These are phyloP conservation scores for Avena insularis DNA, from an alignment of 176 grass and related monocot species.

Conservation along the genomic window DNA sequence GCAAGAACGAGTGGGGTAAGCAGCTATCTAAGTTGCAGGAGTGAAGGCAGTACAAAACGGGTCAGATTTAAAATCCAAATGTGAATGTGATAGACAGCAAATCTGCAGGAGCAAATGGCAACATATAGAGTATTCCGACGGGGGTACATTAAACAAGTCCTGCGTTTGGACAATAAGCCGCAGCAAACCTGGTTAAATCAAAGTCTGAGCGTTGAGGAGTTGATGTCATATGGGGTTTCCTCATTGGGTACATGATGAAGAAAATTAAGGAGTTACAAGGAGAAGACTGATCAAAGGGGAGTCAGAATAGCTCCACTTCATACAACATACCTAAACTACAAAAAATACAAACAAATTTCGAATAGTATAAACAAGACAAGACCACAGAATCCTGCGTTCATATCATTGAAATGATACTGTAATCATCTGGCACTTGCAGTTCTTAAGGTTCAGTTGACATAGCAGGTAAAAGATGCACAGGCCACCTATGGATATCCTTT, in stretches of 20 bases:
- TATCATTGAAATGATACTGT: slow-evolving; percentile 24
- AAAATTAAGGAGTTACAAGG: not conserved
- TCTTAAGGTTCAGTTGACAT: not conserved
- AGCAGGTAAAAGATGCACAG: not conserved
- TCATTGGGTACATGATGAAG: not conserved
- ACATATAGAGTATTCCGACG: not conserved
- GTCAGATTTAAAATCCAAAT: not conserved
- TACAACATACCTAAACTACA: not conserved
- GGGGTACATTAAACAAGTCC: too few relatives aligned
- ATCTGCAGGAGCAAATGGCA: not conserved
- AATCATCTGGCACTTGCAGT: slow-evolving; percentile 30
- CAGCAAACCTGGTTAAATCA: not conserved
- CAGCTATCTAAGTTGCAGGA: not conserved
- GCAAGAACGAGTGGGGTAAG: not conserved
- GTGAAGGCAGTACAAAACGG: not conserved
- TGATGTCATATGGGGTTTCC: not conserved
- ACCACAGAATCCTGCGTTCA: not conserved
- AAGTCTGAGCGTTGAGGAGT: too few relatives aligned
- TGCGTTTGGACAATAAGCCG: not conserved
- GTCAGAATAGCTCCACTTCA: not conserved
- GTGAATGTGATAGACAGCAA: not conserved
- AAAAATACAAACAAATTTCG: not conserved
- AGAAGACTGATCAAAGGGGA: not conserved
- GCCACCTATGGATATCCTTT: not conserved
- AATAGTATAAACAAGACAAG: not conserved